Conservation (phyloP, 441 rosid genomes). For the Biscutella laevigata region DNA sequence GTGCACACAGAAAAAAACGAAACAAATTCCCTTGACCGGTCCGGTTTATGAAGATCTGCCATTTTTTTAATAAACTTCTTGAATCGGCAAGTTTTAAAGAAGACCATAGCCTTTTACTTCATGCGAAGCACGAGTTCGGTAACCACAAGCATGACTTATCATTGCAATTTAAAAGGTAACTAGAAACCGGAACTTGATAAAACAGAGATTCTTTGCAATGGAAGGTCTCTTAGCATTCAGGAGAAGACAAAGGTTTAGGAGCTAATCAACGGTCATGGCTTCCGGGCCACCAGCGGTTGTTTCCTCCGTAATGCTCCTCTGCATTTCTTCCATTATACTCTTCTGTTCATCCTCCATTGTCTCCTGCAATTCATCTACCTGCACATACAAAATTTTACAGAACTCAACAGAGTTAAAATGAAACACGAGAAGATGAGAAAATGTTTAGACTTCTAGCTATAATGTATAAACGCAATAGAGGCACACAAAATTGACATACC, state of each 20-base stretch:
- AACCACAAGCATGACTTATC: background rate
- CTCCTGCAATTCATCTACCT: conserved; percentile 87
- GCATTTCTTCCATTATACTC: conserved; percentile 35
- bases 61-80: background rate
- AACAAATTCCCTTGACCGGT: background rate
- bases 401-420: background rate
- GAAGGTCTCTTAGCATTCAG: background rate
- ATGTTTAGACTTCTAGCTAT: background rate
- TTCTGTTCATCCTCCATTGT: conserved; percentile 58
- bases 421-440: background rate
- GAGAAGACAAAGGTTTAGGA: background rate
- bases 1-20: background rate
- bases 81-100: background rate
- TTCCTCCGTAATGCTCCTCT: conserved; percentile 40
- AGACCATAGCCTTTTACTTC: background rate
- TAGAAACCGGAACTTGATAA: background rate
- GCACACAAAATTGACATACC: conserved; percentile 37
- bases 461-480: background rate
- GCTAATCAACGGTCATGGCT: conserved; percentile 62
- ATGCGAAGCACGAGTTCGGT: background rate
- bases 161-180: background rate
- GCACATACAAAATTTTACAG: background rate
- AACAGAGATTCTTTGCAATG: background rate
- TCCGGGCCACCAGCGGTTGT: background rate
- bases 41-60: background rate